Percentiles rank a stretch among this genome's conserved stretches.
These are phyloP conservation scores for Colletotrichum falcatum DNA, from an alignment of 2,329 filamentous ascomycete genomes.

Conservation along the genomic window DNA sequence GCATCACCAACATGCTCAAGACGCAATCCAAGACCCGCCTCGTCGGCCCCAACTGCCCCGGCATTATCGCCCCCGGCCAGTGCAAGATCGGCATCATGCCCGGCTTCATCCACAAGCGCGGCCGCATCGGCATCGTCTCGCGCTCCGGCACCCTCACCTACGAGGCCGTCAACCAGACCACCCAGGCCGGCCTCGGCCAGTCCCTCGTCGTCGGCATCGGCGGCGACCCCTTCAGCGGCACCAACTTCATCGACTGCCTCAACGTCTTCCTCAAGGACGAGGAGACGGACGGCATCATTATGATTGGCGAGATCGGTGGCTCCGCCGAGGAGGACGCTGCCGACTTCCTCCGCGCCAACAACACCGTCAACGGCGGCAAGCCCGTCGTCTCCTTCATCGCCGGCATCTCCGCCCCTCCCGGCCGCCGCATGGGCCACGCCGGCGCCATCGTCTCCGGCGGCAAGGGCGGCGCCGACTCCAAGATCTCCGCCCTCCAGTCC, in stretches of 20 bases:
- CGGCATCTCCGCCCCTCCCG: conserved; percentile 96
- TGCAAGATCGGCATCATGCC: conserved; percentile 99
- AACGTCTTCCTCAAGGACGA: conserved; percentile 95
- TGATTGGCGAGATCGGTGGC: conserved; percentile 99
- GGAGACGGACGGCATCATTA: conserved; percentile 99
- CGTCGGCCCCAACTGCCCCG: conserved; percentile 97
- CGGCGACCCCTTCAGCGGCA: conserved; percentile 98
- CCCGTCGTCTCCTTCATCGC: conserved; percentile 98
- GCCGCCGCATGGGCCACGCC: conserved; percentile 97
- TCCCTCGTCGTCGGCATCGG: conserved; percentile 98
- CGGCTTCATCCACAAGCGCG: conserved; percentile 99
- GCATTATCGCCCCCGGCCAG: conserved; percentile 93
- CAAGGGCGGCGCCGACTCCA: conserved; percentile 97
- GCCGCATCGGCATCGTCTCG: conserved; percentile 98
- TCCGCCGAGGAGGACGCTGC: conserved; percentile 98
- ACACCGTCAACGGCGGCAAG: conserved; percentile 86
- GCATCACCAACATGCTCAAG: conserved; percentile 98
- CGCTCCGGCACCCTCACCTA: conserved; percentile 98
- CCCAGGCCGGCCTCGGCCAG: conserved; percentile 94
- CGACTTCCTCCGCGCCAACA: conserved; percentile 93
- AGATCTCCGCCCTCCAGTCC: conserved; percentile 93
- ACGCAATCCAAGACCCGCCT: conserved; percentile 96
- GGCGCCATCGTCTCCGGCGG: conserved; percentile 98
- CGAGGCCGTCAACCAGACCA: conserved; percentile 99
- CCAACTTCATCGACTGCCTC: conserved; percentile 99